Percentiles rank a stretch among this genome's conserved stretches.
These are phyloP conservation scores for Brassica hybrid DNA, from an alignment of 441 rosid genomes.

Conservation along the genomic window DNA sequence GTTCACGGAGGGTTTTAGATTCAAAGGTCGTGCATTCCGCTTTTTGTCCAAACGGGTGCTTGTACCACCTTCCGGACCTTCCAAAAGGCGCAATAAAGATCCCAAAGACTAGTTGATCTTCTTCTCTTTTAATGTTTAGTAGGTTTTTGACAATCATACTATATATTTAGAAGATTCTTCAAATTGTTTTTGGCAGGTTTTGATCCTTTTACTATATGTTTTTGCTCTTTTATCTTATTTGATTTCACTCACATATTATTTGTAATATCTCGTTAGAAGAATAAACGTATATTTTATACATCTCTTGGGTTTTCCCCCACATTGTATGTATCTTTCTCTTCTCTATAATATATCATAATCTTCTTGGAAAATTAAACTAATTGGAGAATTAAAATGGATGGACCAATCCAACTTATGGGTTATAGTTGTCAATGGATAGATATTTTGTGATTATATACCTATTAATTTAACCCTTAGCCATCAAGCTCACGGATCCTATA, in stretches of 20 bases:
- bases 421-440: background rate
- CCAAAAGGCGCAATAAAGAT: constrained; percentile 66
- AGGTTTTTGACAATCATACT: constrained; percentile 6
- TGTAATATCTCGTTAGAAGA: too few species aligned
- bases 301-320: too few species aligned
- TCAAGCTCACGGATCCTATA: background rate
- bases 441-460: constrained; percentile 1
- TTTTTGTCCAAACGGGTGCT: too few species aligned
- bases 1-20: too few species aligned
- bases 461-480: background rate
- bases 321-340: too few species aligned
- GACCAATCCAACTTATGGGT: background rate
- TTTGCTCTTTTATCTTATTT: too few species aligned
- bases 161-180: constrained; percentile 22
- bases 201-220: background rate
- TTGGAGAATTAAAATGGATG: too few species aligned
- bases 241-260: too few species aligned
- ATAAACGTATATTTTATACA: too few species aligned
- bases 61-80: constrained; percentile 87
- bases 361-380: too few species aligned
- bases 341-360: too few species aligned
- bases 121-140: background rate
- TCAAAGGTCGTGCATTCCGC: too few species aligned
- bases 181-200: constrained; percentile 14
- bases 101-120: constrained; percentile 17